Percentiles rank a stretch among this genome's conserved stretches.
Conservation (phyloP, 2,329 filamentous ascomycete species). For the Aaosphaeria pasadenensis region DNA sequence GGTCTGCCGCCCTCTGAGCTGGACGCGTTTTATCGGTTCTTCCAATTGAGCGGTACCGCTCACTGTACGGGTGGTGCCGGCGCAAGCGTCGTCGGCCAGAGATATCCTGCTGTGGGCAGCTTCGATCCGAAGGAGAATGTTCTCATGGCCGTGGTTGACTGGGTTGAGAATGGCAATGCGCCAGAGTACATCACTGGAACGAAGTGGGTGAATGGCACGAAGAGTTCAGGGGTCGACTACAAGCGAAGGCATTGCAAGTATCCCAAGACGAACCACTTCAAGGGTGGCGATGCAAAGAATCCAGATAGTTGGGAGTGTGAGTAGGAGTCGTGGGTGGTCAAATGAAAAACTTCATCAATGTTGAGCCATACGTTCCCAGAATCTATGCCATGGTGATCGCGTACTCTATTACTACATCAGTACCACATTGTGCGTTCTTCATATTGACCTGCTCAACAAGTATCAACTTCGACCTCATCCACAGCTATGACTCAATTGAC, state of each 20-base stretch:
- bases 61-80: slow-evolving; percentile 52
- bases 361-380: too few species aligned
- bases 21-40: slow-evolving; percentile 50
- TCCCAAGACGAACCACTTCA: slow-evolving; percentile 32
- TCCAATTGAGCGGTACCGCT: slow-evolving; percentile 51
- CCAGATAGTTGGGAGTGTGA: slow-evolving; percentile 34
- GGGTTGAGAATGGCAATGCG: slow-evolving; percentile 44
- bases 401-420: too few species aligned
- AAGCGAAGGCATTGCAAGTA: slow-evolving; percentile 38
- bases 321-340: background rate
- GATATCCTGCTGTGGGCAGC: slow-evolving; percentile 12
- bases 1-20: slow-evolving; percentile 26
- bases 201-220: slow-evolving; percentile 27
- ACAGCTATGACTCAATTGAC: too few species aligned
- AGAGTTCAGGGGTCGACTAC: slow-evolving; percentile 26
- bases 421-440: too few species aligned
- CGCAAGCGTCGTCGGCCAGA: slow-evolving; percentile 38
- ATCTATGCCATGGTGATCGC: too few species aligned
- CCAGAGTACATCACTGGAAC: slow-evolving; percentile 40
- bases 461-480: too few species aligned
- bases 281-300: slow-evolving; percentile 25
- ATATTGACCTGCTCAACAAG: too few species aligned
- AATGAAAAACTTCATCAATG: too few species aligned
- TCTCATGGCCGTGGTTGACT: slow-evolving; percentile 46
- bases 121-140: slow-evolving; percentile 44